Evolutionary conservation across 2,329 filamentous ascomycete species (phyloP).

Genomic region (Cordyceps cicadae): DNA sequence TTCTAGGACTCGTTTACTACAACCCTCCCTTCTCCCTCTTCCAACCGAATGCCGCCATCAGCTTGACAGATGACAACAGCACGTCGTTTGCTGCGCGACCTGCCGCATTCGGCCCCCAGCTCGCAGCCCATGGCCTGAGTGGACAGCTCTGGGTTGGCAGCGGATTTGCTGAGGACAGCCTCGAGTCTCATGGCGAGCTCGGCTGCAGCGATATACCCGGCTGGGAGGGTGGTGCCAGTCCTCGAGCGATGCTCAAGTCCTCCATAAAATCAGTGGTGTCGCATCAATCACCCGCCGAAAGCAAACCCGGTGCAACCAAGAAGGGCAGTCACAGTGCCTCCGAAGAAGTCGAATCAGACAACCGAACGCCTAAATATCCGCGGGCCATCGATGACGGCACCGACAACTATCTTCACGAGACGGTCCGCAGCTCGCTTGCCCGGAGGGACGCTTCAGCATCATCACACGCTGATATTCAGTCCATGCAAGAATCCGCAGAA

Average conservation of each 20-base stretch:
- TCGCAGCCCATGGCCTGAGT: slow-evolving; percentile 70
- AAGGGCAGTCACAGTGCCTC: neutral
- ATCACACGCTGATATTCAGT: slow-evolving; percentile 83
- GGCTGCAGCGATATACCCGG: slow-evolving; percentile 92
- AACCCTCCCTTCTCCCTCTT: slow-evolving; percentile 78
- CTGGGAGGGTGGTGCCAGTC: slow-evolving; percentile 55
- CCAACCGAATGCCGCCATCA: slow-evolving; percentile 90
- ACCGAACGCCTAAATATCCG: neutral
- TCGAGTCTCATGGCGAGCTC: slow-evolving; percentile 70
- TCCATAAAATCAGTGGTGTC: slow-evolving; percentile 5
- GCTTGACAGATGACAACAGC: slow-evolving; percentile 93
- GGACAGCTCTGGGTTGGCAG: slow-evolving; percentile 90
- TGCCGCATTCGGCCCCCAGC: slow-evolving; percentile 78
- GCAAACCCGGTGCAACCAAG: neutral
- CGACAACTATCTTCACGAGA: slow-evolving; percentile 71
- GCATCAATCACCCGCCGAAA: neutral
- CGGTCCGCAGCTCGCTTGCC: slow-evolving; percentile 23
- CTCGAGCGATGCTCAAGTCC: slow-evolving; percentile 15
- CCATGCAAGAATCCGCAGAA: slow-evolving; percentile 81
- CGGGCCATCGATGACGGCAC: slow-evolving; percentile 59
- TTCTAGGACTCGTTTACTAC: slow-evolving; percentile 55
- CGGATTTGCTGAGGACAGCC: slow-evolving; percentile 74
- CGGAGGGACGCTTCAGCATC: slow-evolving; percentile 31
- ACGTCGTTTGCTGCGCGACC: slow-evolving; percentile 92
- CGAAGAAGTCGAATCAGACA: neutral